phyloP scores from a whole-genome alignment of 805 yeast species.

The Cyberlindnera maclurae region DNA sequence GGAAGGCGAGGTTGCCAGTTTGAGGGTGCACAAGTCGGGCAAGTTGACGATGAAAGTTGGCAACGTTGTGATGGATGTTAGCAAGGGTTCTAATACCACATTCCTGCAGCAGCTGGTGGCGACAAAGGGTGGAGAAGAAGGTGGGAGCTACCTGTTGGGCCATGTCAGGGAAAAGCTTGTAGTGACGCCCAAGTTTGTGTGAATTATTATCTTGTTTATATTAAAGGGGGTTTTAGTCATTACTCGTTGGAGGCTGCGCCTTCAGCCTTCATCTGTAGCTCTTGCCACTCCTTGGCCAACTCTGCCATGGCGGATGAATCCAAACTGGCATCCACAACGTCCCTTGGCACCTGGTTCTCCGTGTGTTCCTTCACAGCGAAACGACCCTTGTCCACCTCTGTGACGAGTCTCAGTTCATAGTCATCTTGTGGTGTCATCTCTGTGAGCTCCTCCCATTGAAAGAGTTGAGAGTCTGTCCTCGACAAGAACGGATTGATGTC shows the following conservation, averaged over 20 bases:
- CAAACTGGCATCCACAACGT: conserved; percentile 76
- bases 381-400: conserved; percentile 61
- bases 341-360: conserved; percentile 87
- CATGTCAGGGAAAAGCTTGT: conserved; percentile 49
- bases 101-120: conserved; percentile 70
- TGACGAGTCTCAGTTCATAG: conserved; percentile 58
- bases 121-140: conserved; percentile 54
- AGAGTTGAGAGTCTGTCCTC: conserved; percentile 71
- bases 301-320: conserved; percentile 66
- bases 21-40: conserved; percentile 81
- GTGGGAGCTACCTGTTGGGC: conserved; percentile 43
- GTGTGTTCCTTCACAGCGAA: conserved; percentile 79
- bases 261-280: conserved; percentile 26
- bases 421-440: conserved; percentile 12
- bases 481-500: conserved; percentile 85
- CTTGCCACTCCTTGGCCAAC: conserved; percentile 54
- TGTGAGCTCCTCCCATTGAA: conserved; percentile 76
- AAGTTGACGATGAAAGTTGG: conserved; percentile 71
- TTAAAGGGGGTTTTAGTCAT: no score
- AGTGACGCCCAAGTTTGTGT: conserved; percentile 42
- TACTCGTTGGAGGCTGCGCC: no score
- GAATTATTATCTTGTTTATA: no score
- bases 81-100: conserved; percentile 60
- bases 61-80: conserved; percentile 56
- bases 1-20: conserved; percentile 62